Evolutionary conservation across 441 rosid species (phyloP), one percentile per base, ranked within the genome.

Genomic region (Lepidium campestre): DNA sequence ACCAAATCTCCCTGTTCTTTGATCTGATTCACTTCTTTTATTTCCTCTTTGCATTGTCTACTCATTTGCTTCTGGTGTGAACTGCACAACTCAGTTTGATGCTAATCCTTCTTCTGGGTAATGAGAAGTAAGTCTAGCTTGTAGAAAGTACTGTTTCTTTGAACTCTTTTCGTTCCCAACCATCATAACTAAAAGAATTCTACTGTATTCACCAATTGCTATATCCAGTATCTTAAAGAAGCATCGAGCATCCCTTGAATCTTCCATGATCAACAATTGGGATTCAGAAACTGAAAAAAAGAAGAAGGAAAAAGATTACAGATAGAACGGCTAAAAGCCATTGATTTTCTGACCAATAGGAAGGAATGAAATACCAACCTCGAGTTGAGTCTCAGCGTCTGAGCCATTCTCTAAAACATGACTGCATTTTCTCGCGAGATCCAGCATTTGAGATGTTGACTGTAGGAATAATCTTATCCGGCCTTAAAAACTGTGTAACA

Each of bases 401-500:
- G 57, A 90, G 84, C 94, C 97, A 90, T 73, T 87, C 86, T 23
- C 53, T 61, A 72, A 90, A 90, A 71, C 80, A 70, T 18, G 89
- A 87, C 44, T 82, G 83, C 97, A 90, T 87, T 79, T 83, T 85
- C 63, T 86, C 89, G 64, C 92, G 80, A 48, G 32, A 78, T 23
- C 79, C 78, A 69, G 90, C 83, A 68, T 82, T 85, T 70, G 78
- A 42, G 50, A 80, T 79, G 59, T 87, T 87, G 65, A 90, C 92
- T 1, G 92, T 86, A 18, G 97, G 97, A 69, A 90, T 85, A 71
- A 90, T 85, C 84, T 80, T 87, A 53, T 74, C 87, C 1, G 97
- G 92, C 77, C 67, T 81, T 75, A 90, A 53, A 65, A 90, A 86
- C 94, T 87, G 82, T 31, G 23, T 11, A 3, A 27, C 19, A 73